Evolutionary conservation across 2,329 filamentous ascomycete species (phyloP).

Genomic region (Trichophyton benhamiae): DNA sequence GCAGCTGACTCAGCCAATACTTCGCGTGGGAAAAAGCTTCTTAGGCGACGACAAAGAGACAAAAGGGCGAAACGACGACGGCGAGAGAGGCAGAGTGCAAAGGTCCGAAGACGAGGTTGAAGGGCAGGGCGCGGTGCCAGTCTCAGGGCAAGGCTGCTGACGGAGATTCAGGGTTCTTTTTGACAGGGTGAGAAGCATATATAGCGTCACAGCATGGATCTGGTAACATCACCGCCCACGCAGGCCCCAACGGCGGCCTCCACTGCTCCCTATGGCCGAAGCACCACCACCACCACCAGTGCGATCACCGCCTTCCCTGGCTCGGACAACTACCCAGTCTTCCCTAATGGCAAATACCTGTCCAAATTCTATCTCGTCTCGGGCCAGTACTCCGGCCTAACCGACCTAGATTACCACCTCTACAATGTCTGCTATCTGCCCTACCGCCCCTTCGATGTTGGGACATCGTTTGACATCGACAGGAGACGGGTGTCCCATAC

Average conservation of each 20-base stretch:
- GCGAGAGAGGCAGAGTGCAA: no score
- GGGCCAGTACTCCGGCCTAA: not conserved
- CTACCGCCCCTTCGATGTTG: not conserved
- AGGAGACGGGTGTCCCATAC: not conserved
- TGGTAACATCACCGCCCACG: not conserved
- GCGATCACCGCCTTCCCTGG: not conserved
- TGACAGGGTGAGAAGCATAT: not conserved
- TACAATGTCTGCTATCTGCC: conserved; percentile 1
- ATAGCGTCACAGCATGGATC: not conserved
- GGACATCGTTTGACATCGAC: not conserved
- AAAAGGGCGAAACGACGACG: not conserved
- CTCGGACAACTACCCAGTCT: not conserved
- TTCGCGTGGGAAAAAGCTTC: not conserved
- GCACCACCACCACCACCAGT: not conserved
- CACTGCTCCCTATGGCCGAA: not conserved
- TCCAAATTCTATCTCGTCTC: not conserved
- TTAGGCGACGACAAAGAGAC: not conserved
- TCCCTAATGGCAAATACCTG: not conserved
- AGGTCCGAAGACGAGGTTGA: not conserved
- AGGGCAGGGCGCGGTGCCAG: not conserved
- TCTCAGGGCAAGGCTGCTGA: not conserved
- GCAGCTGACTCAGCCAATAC: not conserved
- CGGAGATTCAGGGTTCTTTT: not conserved
- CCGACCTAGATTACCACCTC: not conserved
- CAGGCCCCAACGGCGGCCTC: not conserved